phyloP scores from a whole-genome alignment of 345 rosid species.

The Jatropha curcas region DNA sequence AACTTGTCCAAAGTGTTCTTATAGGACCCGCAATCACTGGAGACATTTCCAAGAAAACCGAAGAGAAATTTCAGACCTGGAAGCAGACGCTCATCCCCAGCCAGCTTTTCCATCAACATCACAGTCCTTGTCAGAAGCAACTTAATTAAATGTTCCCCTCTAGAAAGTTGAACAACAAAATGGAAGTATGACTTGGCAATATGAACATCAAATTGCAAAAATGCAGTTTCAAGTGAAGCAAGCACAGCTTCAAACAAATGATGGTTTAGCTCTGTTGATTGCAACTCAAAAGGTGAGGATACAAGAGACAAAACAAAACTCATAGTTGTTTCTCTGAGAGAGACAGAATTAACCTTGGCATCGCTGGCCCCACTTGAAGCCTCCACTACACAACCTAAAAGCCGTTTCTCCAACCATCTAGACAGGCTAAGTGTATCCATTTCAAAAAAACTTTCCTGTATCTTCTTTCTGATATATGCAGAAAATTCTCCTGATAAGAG shows the following conservation, averaged over 20 bases:
- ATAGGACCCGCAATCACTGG: constrained; percentile 59
- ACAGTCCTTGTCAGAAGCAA: constrained; percentile 68
- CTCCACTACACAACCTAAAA: constrained; percentile 67
- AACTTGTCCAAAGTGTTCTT: constrained; percentile 47
- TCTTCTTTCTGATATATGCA: constrained; percentile 57
- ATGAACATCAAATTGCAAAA: constrained; percentile 73
- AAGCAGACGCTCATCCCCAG: constrained; percentile 62
- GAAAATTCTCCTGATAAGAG: constrained; percentile 66
- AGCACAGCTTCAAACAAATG: constrained; percentile 88
- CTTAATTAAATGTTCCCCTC: constrained; percentile 60
- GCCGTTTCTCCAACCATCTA: constrained; percentile 84
- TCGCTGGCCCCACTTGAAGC: constrained; percentile 43
- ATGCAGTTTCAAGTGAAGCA: constrained; percentile 71
- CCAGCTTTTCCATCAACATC: constrained; percentile 72
- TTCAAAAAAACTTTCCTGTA: constrained; percentile 55
- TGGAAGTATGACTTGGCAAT: constrained; percentile 74
- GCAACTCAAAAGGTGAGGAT: constrained; percentile 48
- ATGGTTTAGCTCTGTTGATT: constrained; percentile 49
- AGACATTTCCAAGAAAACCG: constrained; percentile 73
- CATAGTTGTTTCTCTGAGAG: constrained; percentile 81
- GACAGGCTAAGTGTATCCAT: constrained; percentile 70
- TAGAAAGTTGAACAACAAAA: constrained; percentile 74
- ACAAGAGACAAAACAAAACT: constrained; percentile 66
- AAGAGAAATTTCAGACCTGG: constrained; percentile 82
- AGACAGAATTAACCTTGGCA: constrained; percentile 60